phyloP scores from a whole-genome alignment of 371 early-diverging fungal genomes.

The Conidiobolus incongruus region DNA sequence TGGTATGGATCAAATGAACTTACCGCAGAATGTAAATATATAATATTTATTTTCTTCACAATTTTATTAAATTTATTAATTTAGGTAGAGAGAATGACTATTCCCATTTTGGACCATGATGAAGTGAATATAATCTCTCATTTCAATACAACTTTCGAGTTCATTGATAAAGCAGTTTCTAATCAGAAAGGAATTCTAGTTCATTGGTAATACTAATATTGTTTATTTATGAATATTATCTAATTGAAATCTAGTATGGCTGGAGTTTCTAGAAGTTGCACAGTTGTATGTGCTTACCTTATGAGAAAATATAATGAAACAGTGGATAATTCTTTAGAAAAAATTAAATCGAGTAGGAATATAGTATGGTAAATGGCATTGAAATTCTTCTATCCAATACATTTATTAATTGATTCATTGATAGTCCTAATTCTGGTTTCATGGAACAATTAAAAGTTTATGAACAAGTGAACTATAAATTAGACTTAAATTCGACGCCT shows the following conservation, averaged over 20 bases:
- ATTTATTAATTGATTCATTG: background rate
- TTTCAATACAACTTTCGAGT: conserved; percentile 32
- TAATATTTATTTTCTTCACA: background rate
- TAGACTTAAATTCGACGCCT: conserved; percentile 23
- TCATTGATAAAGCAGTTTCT: conserved; percentile 25
- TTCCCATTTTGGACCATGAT: conserved; percentile 32
- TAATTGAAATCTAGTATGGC: conserved; percentile 14
- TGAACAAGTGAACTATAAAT: conserved; percentile 25
- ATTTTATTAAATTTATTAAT: background rate
- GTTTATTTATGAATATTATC: conserved; percentile 8
- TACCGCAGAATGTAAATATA: background rate
- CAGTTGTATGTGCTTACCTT: conserved; percentile 34
- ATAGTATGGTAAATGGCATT: conserved; percentile 17
- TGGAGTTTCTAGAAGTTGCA: conserved; percentile 30
- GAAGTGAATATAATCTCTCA: conserved; percentile 43
- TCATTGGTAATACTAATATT: conserved; percentile 32
- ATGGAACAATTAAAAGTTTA: conserved; percentile 36
- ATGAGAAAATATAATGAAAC: conserved; percentile 26
- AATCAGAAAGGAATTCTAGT: conserved; percentile 27
- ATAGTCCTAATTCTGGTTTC: conserved; percentile 54
- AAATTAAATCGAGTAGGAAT: conserved; percentile 22
- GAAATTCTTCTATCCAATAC: background rate
- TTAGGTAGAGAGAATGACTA: conserved; percentile 20
- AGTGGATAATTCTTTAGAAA: conserved; percentile 21
- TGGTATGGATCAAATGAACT: background rate